A percentile compares a stretch with the other conserved stretches of the same genome.
These are phyloP conservation scores for Pythium brassicae DNA, from an alignment of 352 stramenopile species.

Conservation along the genomic window DNA sequence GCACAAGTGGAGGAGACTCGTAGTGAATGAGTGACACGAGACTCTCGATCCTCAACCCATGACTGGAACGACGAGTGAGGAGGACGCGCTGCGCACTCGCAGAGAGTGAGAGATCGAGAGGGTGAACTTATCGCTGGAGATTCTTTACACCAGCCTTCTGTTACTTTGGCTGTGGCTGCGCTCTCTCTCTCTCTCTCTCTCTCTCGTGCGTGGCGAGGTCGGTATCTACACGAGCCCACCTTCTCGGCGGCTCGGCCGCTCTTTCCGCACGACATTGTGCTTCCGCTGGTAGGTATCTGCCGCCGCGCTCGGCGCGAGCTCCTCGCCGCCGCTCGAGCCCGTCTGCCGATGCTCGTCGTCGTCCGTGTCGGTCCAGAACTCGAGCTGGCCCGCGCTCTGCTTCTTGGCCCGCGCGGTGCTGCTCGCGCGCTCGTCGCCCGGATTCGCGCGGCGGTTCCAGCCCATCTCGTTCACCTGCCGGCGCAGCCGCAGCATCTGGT, in stretches of 20 bases:
- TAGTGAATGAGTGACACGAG: too few relatives aligned
- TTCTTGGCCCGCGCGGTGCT: constrained; percentile 2
- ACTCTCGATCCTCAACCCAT: too few relatives aligned
- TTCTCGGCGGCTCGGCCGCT: constrained; percentile 40
- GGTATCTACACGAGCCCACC: constrained; percentile 46
- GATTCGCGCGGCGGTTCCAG: constrained; percentile 53
- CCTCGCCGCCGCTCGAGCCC: constrained; percentile 24
- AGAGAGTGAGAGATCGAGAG: too few relatives aligned
- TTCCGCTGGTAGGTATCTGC: constrained; percentile 52
- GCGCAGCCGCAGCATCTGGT: constrained; percentile 65
- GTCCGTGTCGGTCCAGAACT: constrained; percentile 51
- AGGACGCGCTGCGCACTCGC: too few relatives aligned
- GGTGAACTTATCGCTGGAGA: too few relatives aligned
- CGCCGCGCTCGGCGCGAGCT: constrained; percentile 12
- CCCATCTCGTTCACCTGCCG: constrained; percentile 57
- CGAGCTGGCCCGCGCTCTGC: constrained; percentile 17
- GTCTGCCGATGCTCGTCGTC: constrained; percentile 31
- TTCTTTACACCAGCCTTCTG: too few relatives aligned
- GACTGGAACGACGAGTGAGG: too few relatives aligned
- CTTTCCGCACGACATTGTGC: constrained; percentile 47
- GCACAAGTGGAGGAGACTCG: too few relatives aligned
- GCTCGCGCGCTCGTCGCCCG: constrained; percentile 16
- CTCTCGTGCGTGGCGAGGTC: too few relatives aligned
- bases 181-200: too few relatives aligned
- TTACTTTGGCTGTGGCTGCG: too few relatives aligned